Conservation (phyloP, 2,329 filamentous ascomycete species). For the Calonectria honghensis region DNA sequence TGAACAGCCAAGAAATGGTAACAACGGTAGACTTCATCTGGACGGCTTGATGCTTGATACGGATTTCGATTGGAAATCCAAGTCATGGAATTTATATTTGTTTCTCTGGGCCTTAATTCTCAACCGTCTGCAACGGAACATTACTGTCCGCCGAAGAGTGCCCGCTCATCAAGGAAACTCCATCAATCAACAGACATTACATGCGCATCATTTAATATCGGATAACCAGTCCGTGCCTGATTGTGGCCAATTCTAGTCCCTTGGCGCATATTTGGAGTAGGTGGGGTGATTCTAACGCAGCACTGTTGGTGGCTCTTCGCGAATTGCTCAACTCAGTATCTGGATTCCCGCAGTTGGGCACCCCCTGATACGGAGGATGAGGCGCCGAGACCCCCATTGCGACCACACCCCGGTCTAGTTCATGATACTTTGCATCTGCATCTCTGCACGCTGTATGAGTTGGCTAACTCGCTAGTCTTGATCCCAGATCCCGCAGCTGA, state of each 20-base stretch:
- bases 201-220: not conserved
- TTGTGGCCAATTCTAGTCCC: not conserved
- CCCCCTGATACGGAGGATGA: not conserved
- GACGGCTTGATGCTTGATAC: not conserved
- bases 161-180: conserved; percentile 20
- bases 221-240: conserved; percentile 7
- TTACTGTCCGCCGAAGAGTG: conserved; percentile 23
- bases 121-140: conserved; percentile 12
- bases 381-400: conserved; percentile 8
- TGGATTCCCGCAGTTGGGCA: not conserved
- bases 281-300: conserved; percentile 3
- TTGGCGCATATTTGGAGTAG: conserved; percentile 7
- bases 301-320: not conserved
- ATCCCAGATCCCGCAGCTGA: not conserved
- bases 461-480: conserved; percentile 1
- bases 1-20: conserved; percentile 28
- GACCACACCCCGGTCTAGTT: not conserved
- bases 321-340: not conserved
- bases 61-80: not conserved
- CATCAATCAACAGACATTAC: conserved; percentile 33
- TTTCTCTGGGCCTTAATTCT: not conserved
- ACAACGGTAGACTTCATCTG: conserved; percentile 28
- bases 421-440: conserved; percentile 23
- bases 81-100: conserved; percentile 21
- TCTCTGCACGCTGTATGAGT: not conserved